These are phyloP conservation scores for Magnusiomyces paraingens DNA, from an alignment of 1,139 yeast species.

Conservation along the genomic window DNA sequence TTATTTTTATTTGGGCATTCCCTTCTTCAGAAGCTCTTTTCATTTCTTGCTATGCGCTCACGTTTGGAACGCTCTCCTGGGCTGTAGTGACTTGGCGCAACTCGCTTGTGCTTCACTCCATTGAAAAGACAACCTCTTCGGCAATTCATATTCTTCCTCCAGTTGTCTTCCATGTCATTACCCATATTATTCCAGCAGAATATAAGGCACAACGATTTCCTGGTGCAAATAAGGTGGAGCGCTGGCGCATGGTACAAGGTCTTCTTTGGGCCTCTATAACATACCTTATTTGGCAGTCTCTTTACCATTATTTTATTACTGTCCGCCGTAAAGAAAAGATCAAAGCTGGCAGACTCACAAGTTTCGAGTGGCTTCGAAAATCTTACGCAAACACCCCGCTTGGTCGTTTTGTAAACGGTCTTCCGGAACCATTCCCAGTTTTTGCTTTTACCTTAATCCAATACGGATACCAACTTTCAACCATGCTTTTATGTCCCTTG, in stretches of 20 bases:
- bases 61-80: conserved; percentile 85
- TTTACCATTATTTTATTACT: conserved; percentile 89
- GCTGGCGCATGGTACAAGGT: conserved; percentile 70
- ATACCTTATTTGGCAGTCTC: conserved; percentile 85
- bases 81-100: conserved; percentile 97
- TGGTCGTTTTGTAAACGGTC: conserved; percentile 73
- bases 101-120: conserved; percentile 82
- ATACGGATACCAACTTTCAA: conserved; percentile 76
- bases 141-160: conserved; percentile 93
- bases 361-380: conserved; percentile 76
- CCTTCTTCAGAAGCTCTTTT: conserved; percentile 69
- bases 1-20: conserved; percentile 73
- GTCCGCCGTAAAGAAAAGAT: conserved; percentile 72
- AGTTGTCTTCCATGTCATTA: conserved; percentile 76
- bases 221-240: conserved; percentile 61
- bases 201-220: conserved; percentile 60
- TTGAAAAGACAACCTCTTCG: conserved; percentile 89
- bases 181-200: conserved; percentile 63
- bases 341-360: conserved; percentile 77
- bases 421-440: conserved; percentile 81
- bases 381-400: conserved; percentile 57
- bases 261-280: conserved; percentile 74
- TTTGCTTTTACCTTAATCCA: conserved; percentile 81
- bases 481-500: conserved; percentile 85
- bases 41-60: conserved; percentile 75